Percentiles rank a stretch among this genome's conserved stretches.
Evolutionary conservation across 164 flowering plant species (phyloP).

Genomic region (Stephania cephalantha): DNA sequence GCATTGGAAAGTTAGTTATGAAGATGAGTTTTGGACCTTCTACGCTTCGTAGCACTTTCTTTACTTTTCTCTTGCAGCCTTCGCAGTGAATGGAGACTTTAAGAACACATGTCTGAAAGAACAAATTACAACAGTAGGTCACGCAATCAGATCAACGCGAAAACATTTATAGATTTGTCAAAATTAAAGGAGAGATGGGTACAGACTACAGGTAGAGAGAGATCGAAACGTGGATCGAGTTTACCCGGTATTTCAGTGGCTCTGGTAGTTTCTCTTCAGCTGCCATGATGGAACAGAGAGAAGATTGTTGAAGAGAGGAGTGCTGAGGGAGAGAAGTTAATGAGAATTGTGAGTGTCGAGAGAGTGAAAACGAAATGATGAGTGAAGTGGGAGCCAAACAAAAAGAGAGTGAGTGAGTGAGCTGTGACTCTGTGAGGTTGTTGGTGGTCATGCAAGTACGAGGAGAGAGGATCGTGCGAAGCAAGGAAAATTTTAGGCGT

Average conservation of each 20-base stretch:
- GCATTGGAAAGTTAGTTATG: neutral
- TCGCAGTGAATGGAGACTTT: slow-evolving; percentile 76
- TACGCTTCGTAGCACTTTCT: slow-evolving; percentile 56
- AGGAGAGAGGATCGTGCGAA: neutral
- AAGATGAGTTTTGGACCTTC: slow-evolving; percentile 37
- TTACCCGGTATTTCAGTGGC: slow-evolving; percentile 40
- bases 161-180: neutral
- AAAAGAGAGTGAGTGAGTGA: neutral
- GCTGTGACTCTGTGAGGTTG: neutral
- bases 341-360: neutral
- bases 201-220: neutral
- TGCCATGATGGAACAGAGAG: slow-evolving; percentile 20
- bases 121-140: neutral
- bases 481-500: neutral
- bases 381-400: neutral
- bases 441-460: neutral
- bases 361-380: neutral
- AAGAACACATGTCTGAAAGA: slow-evolving; percentile 65
- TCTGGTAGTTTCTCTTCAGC: slow-evolving; percentile 25
- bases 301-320: neutral
- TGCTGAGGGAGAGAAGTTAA: slow-evolving; percentile 28
- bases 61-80: slow-evolving; percentile 79
- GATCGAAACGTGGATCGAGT: neutral
- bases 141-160: no score
- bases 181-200: slow-evolving; percentile 4